These are phyloP conservation scores for Fusarium vanettenii DNA, from an alignment of 2,329 filamentous ascomycete species.

Conservation along the genomic window DNA sequence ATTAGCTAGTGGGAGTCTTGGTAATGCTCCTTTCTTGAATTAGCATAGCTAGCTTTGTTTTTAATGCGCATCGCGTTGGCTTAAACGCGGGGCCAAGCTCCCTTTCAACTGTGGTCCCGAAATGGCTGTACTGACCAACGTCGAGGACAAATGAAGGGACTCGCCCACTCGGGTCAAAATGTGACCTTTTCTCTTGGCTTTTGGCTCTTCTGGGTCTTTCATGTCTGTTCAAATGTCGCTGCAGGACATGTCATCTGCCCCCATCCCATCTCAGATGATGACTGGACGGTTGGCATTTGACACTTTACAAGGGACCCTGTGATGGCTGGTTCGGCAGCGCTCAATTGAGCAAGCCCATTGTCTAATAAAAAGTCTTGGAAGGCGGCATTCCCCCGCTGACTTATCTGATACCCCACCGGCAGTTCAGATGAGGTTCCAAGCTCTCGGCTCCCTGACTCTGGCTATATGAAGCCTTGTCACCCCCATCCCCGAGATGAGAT, in stretches of 20 bases:
- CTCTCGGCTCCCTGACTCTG: not conserved
- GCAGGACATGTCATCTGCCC: not conserved
- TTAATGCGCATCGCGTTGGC: no score
- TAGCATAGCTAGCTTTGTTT: not conserved
- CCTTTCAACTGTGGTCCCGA: not conserved
- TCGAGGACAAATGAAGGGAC: not conserved
- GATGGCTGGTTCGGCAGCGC: not conserved
- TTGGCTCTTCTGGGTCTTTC: not conserved
- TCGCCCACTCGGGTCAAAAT: not conserved
- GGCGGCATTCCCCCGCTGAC: not conserved
- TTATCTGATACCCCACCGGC: not conserved
- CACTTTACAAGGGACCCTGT: not conserved
- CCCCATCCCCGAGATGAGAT: not conserved
- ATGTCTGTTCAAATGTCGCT: not conserved
- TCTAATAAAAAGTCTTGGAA: not conserved
- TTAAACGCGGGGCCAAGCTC: not conserved
- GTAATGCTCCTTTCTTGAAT: not conserved
- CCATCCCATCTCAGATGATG: not conserved
- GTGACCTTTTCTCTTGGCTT: not conserved
- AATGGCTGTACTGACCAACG: not conserved
- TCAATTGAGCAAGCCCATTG: not conserved
- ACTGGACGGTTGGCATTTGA: not conserved
- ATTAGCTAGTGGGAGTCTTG: not conserved
- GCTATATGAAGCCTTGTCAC: not conserved
- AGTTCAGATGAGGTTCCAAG: not conserved